These are phyloP conservation scores for Hyphochytrium catenoides DNA, from an alignment of 352 stramenopile genomes.

Conservation along the genomic window DNA sequence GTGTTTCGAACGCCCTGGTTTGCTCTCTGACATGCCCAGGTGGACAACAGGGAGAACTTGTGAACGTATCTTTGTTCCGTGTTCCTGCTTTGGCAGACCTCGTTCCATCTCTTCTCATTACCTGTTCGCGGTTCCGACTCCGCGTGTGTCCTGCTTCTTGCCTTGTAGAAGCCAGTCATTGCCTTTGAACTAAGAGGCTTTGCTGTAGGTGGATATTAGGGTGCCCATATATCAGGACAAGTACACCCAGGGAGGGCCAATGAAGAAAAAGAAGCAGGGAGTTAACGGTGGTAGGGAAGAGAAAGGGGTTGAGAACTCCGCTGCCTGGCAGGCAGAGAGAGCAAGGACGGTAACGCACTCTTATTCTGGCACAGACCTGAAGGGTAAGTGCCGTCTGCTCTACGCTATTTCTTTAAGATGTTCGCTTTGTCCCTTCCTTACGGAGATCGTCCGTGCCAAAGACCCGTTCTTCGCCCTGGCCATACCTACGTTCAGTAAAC, in stretches of 20 bases:
- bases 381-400: too few relatives aligned
- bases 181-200: too few relatives aligned
- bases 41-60: slow-evolving; percentile 46
- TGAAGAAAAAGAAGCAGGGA: not conserved
- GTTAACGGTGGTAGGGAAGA: slow-evolving; percentile 7
- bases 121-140: too few relatives aligned
- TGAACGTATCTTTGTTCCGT: slow-evolving; percentile 1
- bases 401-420: slow-evolving; percentile 40
- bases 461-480: too few relatives aligned
- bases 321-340: slow-evolving; percentile 41
- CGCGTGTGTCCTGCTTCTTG: too few relatives aligned
- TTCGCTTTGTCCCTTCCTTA: slow-evolving; percentile 50
- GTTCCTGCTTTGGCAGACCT: slow-evolving; percentile 17
- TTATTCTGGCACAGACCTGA: too few relatives aligned
- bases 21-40: slow-evolving; percentile 26
- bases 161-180: too few relatives aligned
- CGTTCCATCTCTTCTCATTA: too few relatives aligned
- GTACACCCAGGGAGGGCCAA: slow-evolving; percentile 22
- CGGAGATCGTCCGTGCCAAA: too few relatives aligned
- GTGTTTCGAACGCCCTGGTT: slow-evolving; percentile 4
- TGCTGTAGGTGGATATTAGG: slow-evolving; percentile 50
- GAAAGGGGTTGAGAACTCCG: slow-evolving; percentile 36
- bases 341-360: too few relatives aligned
- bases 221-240: slow-evolving; percentile 57
- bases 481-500: too few relatives aligned